Percentiles rank a stretch among this genome's conserved stretches.
phyloP scores from a whole-genome alignment of 225 moss, liverwort and hornwort genomes.

The Rhytidiadelphus loreus region DNA sequence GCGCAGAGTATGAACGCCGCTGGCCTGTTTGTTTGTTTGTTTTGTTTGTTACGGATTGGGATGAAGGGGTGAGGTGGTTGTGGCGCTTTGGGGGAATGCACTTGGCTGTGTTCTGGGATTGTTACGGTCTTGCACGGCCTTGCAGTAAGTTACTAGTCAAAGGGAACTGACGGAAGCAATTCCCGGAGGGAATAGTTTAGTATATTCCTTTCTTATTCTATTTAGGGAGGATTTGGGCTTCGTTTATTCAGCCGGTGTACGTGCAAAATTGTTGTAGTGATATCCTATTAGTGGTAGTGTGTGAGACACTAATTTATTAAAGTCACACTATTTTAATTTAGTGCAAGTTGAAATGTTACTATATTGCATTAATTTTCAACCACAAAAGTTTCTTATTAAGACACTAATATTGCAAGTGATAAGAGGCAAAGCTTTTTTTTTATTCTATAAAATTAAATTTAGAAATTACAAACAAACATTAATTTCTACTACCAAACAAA shows the following conservation, averaged over 20 bases:
- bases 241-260: not conserved
- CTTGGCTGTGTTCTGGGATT: not conserved
- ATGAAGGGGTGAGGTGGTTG: not conserved
- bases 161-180: not conserved
- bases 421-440: not conserved
- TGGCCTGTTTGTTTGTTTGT: not conserved
- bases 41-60: not conserved
- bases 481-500: not conserved
- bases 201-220: not conserved
- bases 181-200: too few relatives aligned
- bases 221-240: not conserved
- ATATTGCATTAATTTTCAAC: not conserved
- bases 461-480: not conserved
- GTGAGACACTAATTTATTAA: not conserved
- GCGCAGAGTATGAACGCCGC: not conserved
- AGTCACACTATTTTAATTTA: not conserved
- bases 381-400: not conserved
- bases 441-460: not conserved
- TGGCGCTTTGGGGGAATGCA: constrained; percentile 1
- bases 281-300: not conserved
- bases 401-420: not conserved
- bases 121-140: not conserved
- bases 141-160: not conserved
- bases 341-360: not conserved
- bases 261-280: not conserved